phyloP scores from a whole-genome alignment of 495 filamentous ascomycete species.

The Annulohypoxylon moriforme region DNA sequence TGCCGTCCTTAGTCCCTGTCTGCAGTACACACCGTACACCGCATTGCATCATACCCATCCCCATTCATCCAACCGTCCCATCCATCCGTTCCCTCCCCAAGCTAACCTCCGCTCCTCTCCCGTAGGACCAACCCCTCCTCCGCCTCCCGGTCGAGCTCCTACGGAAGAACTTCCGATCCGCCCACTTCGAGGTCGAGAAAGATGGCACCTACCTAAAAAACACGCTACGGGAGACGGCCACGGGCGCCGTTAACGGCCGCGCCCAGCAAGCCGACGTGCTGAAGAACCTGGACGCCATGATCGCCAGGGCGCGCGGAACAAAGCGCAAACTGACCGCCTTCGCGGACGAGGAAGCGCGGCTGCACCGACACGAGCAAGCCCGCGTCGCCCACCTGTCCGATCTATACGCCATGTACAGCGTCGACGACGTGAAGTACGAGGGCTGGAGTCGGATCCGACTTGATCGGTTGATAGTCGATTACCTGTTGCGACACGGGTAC shows the following conservation, averaged over 20 bases:
- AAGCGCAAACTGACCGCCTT: constrained; percentile 85
- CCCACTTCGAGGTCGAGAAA: constrained; percentile 83
- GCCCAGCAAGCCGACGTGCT: constrained; percentile 75
- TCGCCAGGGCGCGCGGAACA: constrained; percentile 81
- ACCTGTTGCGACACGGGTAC: constrained; percentile 86
- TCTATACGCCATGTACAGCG: constrained; percentile 79
- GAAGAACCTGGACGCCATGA: constrained; percentile 82
- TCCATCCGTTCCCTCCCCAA: neutral
- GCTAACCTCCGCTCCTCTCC: neutral
- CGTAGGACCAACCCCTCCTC: constrained; percentile 93
- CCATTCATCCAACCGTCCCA: neutral
- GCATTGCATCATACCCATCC: constrained; percentile 7
- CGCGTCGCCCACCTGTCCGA: constrained; percentile 83
- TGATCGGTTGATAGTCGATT: constrained; percentile 88
- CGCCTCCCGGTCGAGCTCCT: constrained; percentile 90
- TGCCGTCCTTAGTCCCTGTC: neutral
- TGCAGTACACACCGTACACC: neutral
- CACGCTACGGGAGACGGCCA: constrained; percentile 75
- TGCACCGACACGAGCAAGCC: constrained; percentile 78
- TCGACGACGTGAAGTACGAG: constrained; percentile 95
- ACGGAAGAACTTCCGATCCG: constrained; percentile 90
- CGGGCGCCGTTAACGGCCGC: constrained; percentile 75
- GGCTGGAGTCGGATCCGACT: constrained; percentile 84
- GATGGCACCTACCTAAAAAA: constrained; percentile 76
- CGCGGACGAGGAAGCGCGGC: constrained; percentile 78